These are phyloP conservation scores for Verbena officinalis DNA, from an alignment of 257 asterid species.

Conservation along the genomic window DNA sequence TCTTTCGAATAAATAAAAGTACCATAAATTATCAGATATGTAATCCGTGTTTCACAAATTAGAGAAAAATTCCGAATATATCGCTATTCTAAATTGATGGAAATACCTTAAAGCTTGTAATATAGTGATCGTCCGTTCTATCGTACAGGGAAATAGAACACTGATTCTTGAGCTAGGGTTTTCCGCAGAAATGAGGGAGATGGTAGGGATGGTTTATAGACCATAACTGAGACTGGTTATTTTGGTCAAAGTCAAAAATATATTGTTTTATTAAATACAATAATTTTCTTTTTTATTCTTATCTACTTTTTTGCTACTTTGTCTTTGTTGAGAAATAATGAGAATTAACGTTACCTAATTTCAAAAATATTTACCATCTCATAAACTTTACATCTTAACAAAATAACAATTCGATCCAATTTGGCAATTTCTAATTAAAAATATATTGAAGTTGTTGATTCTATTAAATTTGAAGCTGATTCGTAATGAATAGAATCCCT, in stretches of 20 bases:
- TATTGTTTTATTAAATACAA: too few relatives aligned
- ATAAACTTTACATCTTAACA: too few relatives aligned
- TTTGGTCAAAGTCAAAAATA: conserved; percentile 30
- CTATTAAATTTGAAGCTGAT: too few relatives aligned
- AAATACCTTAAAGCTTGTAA: conserved; percentile 3
- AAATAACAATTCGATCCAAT: too few relatives aligned
- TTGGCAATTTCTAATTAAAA: not conserved
- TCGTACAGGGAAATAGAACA: conserved; percentile 1
- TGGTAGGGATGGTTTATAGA: conserved; percentile 23
- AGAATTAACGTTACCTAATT: too few relatives aligned
- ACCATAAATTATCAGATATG: conserved; percentile 5
- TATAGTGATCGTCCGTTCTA: not conserved
- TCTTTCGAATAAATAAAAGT: not conserved
- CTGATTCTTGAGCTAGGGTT: conserved; percentile 38
- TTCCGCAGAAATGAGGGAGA: conserved; percentile 1
- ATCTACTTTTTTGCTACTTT: not conserved
- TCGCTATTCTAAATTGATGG: not conserved
- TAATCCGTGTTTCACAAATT: not conserved
- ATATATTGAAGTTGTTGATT: too few relatives aligned
- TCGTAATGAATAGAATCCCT: too few relatives aligned
- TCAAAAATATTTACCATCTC: too few relatives aligned
- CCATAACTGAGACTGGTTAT: not conserved
- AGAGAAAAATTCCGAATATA: not conserved
- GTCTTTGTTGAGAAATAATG: not conserved
- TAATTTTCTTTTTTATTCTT: not conserved